Evolutionary conservation across 1,284 basidiomycete genomes (phyloP).

Genomic region (Cystobasidium pallidum): DNA sequence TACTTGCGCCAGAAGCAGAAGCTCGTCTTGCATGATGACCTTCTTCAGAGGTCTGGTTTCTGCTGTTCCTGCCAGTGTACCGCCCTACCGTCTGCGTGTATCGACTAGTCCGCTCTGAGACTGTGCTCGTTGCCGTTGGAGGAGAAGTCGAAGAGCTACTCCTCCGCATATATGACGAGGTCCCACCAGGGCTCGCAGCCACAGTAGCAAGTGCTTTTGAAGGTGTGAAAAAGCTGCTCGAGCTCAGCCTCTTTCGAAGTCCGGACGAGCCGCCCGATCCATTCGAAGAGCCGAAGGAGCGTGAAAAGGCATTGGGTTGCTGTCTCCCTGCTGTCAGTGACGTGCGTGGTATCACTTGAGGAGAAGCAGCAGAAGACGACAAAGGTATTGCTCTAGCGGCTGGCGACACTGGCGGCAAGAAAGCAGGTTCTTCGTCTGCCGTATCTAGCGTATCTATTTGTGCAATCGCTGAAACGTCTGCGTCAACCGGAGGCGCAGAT

Average conservation of each 20-base stretch:
- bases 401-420: conserved; percentile 4
- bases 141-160: conserved; percentile 4
- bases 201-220: conserved; percentile 33
- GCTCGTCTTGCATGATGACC: not conserved
- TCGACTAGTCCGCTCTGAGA: not conserved
- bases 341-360: conserved; percentile 14
- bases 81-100: conserved; percentile 11
- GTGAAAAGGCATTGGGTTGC: not conserved
- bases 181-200: conserved; percentile 14
- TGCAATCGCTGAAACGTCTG: not conserved
- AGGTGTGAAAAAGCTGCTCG: conserved; percentile 33
- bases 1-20: conserved; percentile 4
- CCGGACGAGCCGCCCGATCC: conserved; percentile 22
- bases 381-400: not conserved
- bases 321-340: not conserved
- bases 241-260: conserved; percentile 16
- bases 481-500: not conserved
- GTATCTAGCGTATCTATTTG: not conserved
- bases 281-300: conserved; percentile 32
- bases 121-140: not conserved
- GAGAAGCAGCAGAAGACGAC: conserved; percentile 2
- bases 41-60: not conserved
- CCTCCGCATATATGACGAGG: conserved; percentile 7
- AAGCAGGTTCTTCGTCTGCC: conserved; percentile 28
- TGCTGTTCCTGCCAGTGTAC: not conserved